Evolutionary conservation across 2,329 filamentous ascomycete genomes (phyloP).

Genomic region (Botrytis sinoallii): DNA sequence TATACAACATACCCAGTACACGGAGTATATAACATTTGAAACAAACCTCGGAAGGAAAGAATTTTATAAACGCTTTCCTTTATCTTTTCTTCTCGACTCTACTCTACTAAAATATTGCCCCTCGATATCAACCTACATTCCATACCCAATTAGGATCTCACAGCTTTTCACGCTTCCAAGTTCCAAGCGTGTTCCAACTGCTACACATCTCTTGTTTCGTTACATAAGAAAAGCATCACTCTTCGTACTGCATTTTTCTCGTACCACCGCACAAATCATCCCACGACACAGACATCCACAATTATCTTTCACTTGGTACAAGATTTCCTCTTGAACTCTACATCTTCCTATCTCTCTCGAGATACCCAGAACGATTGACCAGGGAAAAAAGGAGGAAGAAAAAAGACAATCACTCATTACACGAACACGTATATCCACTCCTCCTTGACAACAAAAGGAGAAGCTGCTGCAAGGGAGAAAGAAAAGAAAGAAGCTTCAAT

Average conservation of each 20-base stretch:
- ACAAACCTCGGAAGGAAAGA: not conserved
- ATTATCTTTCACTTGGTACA: slow-evolving; percentile 12
- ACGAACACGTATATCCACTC: not conserved
- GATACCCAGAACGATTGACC: not conserved
- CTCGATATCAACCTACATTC: slow-evolving; percentile 1
- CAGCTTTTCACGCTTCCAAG: not conserved
- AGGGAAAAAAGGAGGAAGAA: not conserved
- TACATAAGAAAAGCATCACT: slow-evolving; percentile 3
- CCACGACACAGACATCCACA: not conserved
- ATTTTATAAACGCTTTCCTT: slow-evolving; percentile 1
- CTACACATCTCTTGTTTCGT: not conserved
- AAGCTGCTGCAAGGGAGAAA: slow-evolving; percentile 6
- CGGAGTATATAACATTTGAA: not conserved
- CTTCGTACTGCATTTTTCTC: slow-evolving; percentile 2
- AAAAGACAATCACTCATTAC: not conserved
- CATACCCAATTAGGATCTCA: not conserved
- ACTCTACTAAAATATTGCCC: slow-evolving; percentile 9
- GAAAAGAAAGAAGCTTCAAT: slow-evolving; percentile 5
- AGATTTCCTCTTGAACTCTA: not conserved
- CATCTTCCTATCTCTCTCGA: slow-evolving; percentile 3
- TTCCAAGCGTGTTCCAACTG: not conserved
- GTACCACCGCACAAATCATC: not conserved
- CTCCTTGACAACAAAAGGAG: not conserved
- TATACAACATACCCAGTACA: not conserved
- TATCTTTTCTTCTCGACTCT: not conserved